A percentile compares a stretch with the other conserved stretches of the same genome.
These are phyloP conservation scores for Pseudocercospora fuligena DNA, from an alignment of 2,329 filamentous ascomycete genomes.

Conservation along the genomic window DNA sequence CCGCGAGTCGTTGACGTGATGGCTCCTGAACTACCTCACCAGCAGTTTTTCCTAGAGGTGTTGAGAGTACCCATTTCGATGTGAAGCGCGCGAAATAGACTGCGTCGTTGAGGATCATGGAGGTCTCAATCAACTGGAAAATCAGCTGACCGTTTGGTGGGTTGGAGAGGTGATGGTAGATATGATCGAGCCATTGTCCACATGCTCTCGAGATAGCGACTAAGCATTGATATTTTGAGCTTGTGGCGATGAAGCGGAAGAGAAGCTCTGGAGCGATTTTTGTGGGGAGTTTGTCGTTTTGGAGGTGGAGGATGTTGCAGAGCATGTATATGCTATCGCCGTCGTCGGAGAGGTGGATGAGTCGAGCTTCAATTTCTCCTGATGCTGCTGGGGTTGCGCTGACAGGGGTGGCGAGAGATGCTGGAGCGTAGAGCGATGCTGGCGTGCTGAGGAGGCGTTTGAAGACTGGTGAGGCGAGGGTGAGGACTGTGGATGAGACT, in stretches of 20 bases:
- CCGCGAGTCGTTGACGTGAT: conserved; percentile 18
- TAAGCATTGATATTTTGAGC: conserved; percentile 34
- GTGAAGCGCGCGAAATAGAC: conserved; percentile 39
- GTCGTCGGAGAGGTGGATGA: conserved; percentile 31
- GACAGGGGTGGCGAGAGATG: neutral
- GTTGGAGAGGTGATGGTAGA: conserved; percentile 27
- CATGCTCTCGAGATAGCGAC: conserved; percentile 32
- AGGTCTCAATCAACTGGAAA: conserved; percentile 34
- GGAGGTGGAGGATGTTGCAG: conserved; percentile 36
- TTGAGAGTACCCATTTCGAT: conserved; percentile 29
- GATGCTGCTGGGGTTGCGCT: neutral
- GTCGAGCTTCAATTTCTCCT: conserved; percentile 11
- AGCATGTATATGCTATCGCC: conserved; percentile 35
- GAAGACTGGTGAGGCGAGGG: conserved; percentile 33
- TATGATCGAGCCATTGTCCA: conserved; percentile 36
- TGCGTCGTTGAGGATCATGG: conserved; percentile 36
- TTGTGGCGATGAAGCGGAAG: conserved; percentile 29
- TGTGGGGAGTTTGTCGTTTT: conserved; percentile 34
- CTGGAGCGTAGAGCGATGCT: neutral
- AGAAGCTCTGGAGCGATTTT: conserved; percentile 31
- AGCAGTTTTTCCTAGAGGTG: conserved; percentile 13
- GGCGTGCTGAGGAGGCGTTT: conserved; percentile 15
- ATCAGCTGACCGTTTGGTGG: conserved; percentile 15
- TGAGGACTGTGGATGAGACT: conserved; percentile 30
- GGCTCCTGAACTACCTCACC: conserved; percentile 7